These are phyloP conservation scores for Pyrus hybrid DNA, from an alignment of 331 rosid genomes.

Conservation along the genomic window DNA sequence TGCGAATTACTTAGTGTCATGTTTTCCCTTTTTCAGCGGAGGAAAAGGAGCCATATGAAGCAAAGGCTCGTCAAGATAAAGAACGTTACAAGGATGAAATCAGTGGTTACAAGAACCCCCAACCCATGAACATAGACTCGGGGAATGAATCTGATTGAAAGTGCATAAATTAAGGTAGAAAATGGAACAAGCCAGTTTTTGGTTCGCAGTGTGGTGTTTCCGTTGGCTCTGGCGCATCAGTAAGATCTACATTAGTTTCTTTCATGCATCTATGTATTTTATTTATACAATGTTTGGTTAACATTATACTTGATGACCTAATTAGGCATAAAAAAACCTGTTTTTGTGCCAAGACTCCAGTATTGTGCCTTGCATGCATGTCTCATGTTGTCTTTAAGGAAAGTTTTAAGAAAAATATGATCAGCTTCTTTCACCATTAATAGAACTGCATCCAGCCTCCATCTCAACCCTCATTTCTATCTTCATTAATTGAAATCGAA, in stretches of 20 bases:
- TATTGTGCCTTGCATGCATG: too few relatives aligned
- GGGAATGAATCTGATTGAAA: conserved; percentile 72
- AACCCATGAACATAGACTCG: conserved; percentile 71
- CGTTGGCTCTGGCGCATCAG: background rate
- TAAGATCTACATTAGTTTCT: background rate
- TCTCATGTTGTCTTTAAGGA: too few relatives aligned
- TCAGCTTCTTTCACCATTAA: background rate
- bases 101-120: conserved; percentile 88
- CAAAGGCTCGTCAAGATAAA: conserved; percentile 82
- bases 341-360: background rate
- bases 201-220: background rate
- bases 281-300: background rate
- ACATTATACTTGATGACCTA: background rate
- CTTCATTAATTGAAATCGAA: background rate
- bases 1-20: background rate
- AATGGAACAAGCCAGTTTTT: background rate
- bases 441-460: background rate
- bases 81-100: conserved; percentile 83
- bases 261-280: background rate
- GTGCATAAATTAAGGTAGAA: conserved; percentile 25
- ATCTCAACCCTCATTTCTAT: background rate
- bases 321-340: background rate
- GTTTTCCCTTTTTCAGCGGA: conserved; percentile 41
- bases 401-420: too few relatives aligned
- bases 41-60: conserved; percentile 93